Conservation (phyloP, 306 rosid genomes). For the Quercus ilex region DNA sequence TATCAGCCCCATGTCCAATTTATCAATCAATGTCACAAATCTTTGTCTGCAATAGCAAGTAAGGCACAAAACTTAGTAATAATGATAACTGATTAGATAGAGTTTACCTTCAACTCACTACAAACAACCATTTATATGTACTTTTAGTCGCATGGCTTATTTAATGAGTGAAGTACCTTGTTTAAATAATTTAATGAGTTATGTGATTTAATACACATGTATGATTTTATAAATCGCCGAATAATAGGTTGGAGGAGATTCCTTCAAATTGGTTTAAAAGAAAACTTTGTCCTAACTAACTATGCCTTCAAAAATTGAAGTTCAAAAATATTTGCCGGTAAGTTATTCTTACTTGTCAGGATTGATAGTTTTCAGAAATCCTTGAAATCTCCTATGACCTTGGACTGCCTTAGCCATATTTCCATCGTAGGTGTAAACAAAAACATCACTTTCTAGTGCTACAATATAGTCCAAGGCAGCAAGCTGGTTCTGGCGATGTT, state of each 20-base stretch:
- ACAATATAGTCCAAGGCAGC: slow-evolving; percentile 70
- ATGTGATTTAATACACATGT: no score
- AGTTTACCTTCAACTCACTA: no score
- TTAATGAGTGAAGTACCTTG: no score
- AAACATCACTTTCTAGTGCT: slow-evolving; percentile 60
- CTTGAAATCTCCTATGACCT: slow-evolving; percentile 59
- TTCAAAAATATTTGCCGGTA: neutral
- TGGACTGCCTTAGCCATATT: slow-evolving; percentile 69
- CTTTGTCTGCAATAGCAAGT: slow-evolving; percentile 29
- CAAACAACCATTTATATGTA: no score
- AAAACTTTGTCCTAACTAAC: no score
- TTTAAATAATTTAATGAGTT: no score
- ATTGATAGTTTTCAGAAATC: slow-evolving; percentile 55
- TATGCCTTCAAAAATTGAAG: neutral
- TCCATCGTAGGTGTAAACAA: slow-evolving; percentile 56
- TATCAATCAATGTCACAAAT: slow-evolving; percentile 56
- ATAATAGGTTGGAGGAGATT: no score
- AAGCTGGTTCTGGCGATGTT: slow-evolving; percentile 45
- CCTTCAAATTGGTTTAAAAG: no score
- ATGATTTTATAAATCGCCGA: no score
- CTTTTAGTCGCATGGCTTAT: no score
- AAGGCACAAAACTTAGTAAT: no score
- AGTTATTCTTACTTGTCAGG: slow-evolving; percentile 48
- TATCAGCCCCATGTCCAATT: slow-evolving; percentile 39
- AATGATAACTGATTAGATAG: no score